Evolutionary conservation across 2,329 filamentous ascomycete species (phyloP), one percentile per base, ranked within the genome.

Genomic region (Domatiomyces catenatus): DNA sequence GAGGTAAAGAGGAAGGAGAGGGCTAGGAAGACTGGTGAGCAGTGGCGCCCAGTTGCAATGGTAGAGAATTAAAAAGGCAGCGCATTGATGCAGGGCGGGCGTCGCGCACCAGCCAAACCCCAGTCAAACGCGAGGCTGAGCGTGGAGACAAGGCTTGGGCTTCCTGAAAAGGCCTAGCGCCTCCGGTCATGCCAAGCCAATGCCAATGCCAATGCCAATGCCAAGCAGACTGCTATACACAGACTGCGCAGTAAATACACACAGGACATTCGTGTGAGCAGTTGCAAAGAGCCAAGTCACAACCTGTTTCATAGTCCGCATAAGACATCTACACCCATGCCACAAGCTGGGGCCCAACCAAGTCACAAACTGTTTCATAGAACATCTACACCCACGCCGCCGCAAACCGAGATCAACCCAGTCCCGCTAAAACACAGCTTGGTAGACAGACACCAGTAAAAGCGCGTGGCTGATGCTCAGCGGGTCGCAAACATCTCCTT

Each of bases 391-490:
- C 10, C 8, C 32, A 15, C 32, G 12, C 32, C 32, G 32, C 32
- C 10, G 12, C 32, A 39, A 10, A 15, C 32, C 32, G 20, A 36
- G 18, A 44, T 39, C 45, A 24, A 18, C 39, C 43, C 26, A 45
- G 32, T 26, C 24, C 6, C 50, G 56, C 10, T 66, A 60, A 67
- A 60, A 66, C 68, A 26, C 22, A 24, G 22, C 22, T 24, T 24
- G 53, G 60, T 66, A 39, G 32, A 32, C 28, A 28, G 42, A 67
- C 69, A 49, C 69, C 68, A 62, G 65, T 70, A 58, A 66, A 57
- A 66, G 62, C 61, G 68, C 53, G 52, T 64, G 61, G 54, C 62
- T 58, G 56, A 64, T 62, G 60, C 58, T 48, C 28, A 32, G 28
- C 28, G 15, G 32, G 32, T 15, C 32, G 10, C 32, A 39, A 61